A percentile compares a stretch with the other conserved stretches of the same genome.
phyloP scores from a whole-genome alignment of 225 moss, liverwort and hornwort genomes.

The Polytrichum commune region DNA sequence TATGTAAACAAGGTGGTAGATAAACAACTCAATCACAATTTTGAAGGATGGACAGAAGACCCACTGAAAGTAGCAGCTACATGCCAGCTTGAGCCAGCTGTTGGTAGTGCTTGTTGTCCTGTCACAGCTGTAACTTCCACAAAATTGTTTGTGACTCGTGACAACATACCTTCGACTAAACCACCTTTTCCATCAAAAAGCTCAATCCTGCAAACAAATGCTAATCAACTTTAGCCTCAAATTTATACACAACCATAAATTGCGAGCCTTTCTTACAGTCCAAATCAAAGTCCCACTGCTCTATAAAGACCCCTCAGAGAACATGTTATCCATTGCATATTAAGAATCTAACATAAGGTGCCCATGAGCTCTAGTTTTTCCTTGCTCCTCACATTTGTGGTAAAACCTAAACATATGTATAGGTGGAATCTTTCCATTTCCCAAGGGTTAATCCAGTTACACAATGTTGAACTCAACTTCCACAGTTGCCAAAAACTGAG shows the following conservation, averaged over 20 bases:
- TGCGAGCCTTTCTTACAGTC: not conserved
- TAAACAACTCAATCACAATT: not conserved
- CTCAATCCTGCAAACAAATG: conserved; percentile 60
- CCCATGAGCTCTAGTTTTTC: too few relatives aligned
- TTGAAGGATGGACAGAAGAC: not conserved
- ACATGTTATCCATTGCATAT: too few relatives aligned
- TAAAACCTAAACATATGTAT: too few relatives aligned
- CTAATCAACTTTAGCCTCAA: not conserved
- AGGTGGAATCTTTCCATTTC: too few relatives aligned
- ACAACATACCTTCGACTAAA: conserved; percentile 50
- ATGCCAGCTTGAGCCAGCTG: conserved; percentile 69
- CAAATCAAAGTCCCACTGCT: too few relatives aligned
- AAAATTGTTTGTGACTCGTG: conserved; percentile 48
- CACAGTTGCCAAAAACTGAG: too few relatives aligned
- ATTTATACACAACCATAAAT: not conserved
- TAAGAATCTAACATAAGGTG: too few relatives aligned
- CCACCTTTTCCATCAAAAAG: conserved; percentile 91
- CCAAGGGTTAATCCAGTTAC: too few relatives aligned
- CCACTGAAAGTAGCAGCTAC: conserved; percentile 82
- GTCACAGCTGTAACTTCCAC: conserved; percentile 61
- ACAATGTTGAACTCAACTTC: too few relatives aligned
- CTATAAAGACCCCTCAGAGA: too few relatives aligned
- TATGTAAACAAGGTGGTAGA: not conserved
- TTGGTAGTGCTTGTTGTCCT: conserved; percentile 40
- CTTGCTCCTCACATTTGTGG: too few relatives aligned